phyloP scores from a whole-genome alignment of 2,329 filamentous ascomycete species.

The Periconia macrospinosa region DNA sequence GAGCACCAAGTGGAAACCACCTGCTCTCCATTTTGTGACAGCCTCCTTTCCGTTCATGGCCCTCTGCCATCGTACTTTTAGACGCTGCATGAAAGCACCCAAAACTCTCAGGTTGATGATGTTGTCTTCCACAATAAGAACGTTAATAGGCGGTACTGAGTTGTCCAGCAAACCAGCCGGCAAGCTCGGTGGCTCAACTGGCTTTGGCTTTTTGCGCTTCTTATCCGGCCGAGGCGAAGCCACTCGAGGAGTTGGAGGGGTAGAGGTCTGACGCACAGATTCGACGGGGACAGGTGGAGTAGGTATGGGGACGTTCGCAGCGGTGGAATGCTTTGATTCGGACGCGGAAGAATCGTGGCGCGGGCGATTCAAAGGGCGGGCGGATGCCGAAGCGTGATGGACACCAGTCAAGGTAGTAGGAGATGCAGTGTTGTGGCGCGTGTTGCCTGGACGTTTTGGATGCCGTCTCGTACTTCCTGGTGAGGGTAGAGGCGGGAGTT shows the following conservation, averaged over 20 bases:
- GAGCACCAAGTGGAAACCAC: constrained; percentile 91
- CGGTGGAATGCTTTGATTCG: constrained; percentile 46
- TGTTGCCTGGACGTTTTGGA: constrained; percentile 63
- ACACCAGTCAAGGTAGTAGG: constrained; percentile 64
- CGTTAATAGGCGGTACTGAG: constrained; percentile 91
- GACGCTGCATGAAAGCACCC: constrained; percentile 91
- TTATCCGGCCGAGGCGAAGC: constrained; percentile 56
- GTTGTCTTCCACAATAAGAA: constrained; percentile 97
- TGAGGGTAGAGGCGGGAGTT: constrained; percentile 82
- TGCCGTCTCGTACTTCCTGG: constrained; percentile 69
- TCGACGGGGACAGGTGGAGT: constrained; percentile 54
- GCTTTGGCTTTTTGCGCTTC: constrained; percentile 48
- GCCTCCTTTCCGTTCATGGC: constrained; percentile 94
- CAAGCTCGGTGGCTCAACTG: constrained; percentile 43
- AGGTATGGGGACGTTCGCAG: constrained; percentile 55
- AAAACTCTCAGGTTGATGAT: constrained; percentile 94
- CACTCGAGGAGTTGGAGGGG: constrained; percentile 53
- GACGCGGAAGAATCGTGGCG: constrained; percentile 47
- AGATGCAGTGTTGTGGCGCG: constrained; percentile 77
- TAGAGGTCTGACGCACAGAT: constrained; percentile 46
- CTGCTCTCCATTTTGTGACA: constrained; percentile 87
- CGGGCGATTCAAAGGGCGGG: constrained; percentile 33
- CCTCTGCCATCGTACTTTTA: constrained; percentile 97
- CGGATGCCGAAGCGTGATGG: constrained; percentile 45
- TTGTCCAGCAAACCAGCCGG: constrained; percentile 69